Percentiles rank a stretch among this genome's conserved stretches.
Conservation (phyloP, 2,329 filamentous ascomycete genomes). For the Arthrobotrys megalospora region DNA sequence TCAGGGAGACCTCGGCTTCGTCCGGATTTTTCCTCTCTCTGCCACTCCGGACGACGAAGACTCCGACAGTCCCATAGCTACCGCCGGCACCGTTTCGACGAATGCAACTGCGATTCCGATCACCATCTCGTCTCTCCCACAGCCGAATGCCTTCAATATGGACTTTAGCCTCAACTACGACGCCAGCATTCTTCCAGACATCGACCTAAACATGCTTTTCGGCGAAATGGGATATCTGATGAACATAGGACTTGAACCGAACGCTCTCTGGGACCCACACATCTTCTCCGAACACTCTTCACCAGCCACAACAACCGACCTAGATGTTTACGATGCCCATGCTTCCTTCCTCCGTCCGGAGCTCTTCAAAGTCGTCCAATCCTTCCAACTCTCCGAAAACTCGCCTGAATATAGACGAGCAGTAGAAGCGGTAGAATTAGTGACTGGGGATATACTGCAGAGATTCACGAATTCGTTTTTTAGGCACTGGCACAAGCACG, state of each 20-base stretch:
- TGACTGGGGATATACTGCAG: slow-evolving; percentile 52
- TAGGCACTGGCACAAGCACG: slow-evolving; percentile 56
- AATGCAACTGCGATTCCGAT: slow-evolving; percentile 8
- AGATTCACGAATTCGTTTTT: slow-evolving; percentile 52
- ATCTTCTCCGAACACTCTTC: slow-evolving; percentile 50
- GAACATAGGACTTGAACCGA: slow-evolving; percentile 51
- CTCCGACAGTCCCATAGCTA: background rate
- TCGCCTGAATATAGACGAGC: slow-evolving; percentile 37
- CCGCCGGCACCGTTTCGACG: background rate
- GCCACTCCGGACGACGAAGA: slow-evolving; percentile 49
- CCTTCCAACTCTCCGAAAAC: slow-evolving; percentile 37
- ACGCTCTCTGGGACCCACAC: slow-evolving; percentile 42
- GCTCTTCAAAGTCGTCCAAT: slow-evolving; percentile 41
- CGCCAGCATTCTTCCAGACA: slow-evolving; percentile 44
- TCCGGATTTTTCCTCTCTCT: slow-evolving; percentile 44
- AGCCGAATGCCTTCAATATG: slow-evolving; percentile 33
- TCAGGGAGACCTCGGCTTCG: slow-evolving; percentile 49
- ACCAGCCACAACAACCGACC: slow-evolving; percentile 41
- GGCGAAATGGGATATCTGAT: slow-evolving; percentile 55
- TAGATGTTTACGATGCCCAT: slow-evolving; percentile 51
- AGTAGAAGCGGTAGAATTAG: slow-evolving; percentile 33
- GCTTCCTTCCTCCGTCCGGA: slow-evolving; percentile 42
- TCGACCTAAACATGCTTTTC: slow-evolving; percentile 52
- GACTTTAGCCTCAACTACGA: slow-evolving; percentile 53
- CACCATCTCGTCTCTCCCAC: slow-evolving; percentile 16